A percentile compares a stretch with the other conserved stretches of the same genome.
phyloP scores from a whole-genome alignment of 1,284 basidiomycete genomes.

The Cryptococcus floricola region DNA sequence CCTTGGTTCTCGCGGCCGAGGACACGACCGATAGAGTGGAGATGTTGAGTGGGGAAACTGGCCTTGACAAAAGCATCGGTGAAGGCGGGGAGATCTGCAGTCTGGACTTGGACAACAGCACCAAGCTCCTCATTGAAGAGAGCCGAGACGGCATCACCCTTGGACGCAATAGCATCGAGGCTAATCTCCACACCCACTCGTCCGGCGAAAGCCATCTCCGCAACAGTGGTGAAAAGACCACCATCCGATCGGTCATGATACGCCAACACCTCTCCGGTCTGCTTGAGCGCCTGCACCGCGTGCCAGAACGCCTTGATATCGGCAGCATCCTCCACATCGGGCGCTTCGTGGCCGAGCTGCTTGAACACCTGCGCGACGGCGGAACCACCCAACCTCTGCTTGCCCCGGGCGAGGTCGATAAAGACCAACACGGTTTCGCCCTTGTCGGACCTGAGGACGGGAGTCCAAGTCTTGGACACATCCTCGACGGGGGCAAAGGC shows the following conservation, averaged over 20 bases:
- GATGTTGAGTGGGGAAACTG: conserved; percentile 68
- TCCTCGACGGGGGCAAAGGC: conserved; percentile 87
- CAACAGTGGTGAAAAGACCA: conserved; percentile 83
- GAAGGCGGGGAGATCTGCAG: conserved; percentile 60
- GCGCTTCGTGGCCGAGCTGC: conserved; percentile 79
- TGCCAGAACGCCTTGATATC: conserved; percentile 77
- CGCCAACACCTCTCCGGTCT: conserved; percentile 68
- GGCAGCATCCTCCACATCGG: conserved; percentile 78
- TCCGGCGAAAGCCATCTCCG: conserved; percentile 97
- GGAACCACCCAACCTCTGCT: conserved; percentile 86
- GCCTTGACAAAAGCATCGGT: conserved; percentile 60
- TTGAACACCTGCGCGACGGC: conserved; percentile 93
- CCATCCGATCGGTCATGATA: conserved; percentile 99
- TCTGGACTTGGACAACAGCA: conserved; percentile 79
- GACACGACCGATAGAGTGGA: conserved; percentile 73
- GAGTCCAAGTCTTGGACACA: conserved; percentile 85
- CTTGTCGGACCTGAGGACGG: conserved; percentile 68
- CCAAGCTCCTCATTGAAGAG: conserved; percentile 98
- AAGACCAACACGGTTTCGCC: conserved; percentile 71
- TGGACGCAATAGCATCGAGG: conserved; percentile 51
- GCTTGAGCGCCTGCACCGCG: conserved; percentile 67
- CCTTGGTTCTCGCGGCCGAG: conserved; percentile 58
- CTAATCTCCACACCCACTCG: conserved; percentile 62
- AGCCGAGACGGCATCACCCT: conserved; percentile 60
- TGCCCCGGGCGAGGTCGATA: conserved; percentile 81